phyloP scores from a whole-genome alignment of 257 asterid genomes.

The Gentiana dahurica region DNA sequence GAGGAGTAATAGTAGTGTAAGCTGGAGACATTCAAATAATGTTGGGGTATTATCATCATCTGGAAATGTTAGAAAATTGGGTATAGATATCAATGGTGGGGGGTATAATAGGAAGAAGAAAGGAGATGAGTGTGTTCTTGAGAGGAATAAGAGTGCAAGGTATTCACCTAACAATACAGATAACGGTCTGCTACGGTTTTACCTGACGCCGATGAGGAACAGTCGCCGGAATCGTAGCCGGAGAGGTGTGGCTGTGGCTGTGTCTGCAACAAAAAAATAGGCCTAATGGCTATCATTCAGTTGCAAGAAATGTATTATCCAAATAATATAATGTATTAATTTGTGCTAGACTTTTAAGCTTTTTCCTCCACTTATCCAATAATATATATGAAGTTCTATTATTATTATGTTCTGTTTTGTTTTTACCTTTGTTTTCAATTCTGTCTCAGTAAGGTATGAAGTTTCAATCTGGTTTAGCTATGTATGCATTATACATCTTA shows the following conservation, averaged over 20 bases:
- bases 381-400: too few relatives aligned
- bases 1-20: constrained; percentile 55
- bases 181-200: constrained; percentile 71
- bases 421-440: too few relatives aligned
- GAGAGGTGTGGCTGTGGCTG: constrained; percentile 36
- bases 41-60: constrained; percentile 45
- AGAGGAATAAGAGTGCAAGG: constrained; percentile 71
- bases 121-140: constrained; percentile 57
- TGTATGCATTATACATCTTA: too few relatives aligned
- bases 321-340: too few relatives aligned
- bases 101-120: constrained; percentile 38
- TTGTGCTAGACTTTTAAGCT: constrained; percentile 29
- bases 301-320: constrained; percentile 45
- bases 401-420: too few relatives aligned
- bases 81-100: constrained; percentile 30
- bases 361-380: too few relatives aligned
- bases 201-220: constrained; percentile 68
- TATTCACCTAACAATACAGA: constrained; percentile 61
- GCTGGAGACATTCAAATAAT: constrained; percentile 44
- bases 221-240: constrained; percentile 19
- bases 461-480: too few relatives aligned
- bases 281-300: constrained; percentile 52
- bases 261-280: constrained; percentile 21
- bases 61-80: constrained; percentile 44
- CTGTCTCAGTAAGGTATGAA: too few relatives aligned